A percentile compares a stretch with the other conserved stretches of the same genome.
phyloP scores from a whole-genome alignment of 331 rosid species.

The Acacia pycnantha region DNA sequence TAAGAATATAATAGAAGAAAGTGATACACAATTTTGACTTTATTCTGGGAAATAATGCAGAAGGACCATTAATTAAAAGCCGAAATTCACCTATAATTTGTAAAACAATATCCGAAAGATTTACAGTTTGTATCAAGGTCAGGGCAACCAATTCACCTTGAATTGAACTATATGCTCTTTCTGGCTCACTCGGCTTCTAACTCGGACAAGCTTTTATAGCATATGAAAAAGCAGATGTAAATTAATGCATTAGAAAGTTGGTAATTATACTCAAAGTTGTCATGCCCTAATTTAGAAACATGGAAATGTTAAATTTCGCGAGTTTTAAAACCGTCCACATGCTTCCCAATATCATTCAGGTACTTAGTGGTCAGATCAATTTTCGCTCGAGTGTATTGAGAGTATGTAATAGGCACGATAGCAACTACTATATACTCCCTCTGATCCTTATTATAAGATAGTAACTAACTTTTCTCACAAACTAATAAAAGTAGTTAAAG shows the following conservation, averaged over 20 bases:
- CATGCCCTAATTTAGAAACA: conserved; percentile 1
- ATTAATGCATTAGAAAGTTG: conserved; percentile 12
- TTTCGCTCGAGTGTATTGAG: background rate
- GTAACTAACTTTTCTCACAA: too few species aligned
- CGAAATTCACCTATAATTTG: background rate
- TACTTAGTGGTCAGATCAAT: background rate
- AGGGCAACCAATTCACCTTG: background rate
- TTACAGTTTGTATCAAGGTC: background rate
- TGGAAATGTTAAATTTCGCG: background rate
- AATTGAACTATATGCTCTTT: conserved; percentile 15
- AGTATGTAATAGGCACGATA: background rate
- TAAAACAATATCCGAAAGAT: background rate
- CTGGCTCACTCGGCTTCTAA: conserved; percentile 18
- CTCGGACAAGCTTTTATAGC: conserved; percentile 14
- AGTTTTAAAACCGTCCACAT: conserved; percentile 25
- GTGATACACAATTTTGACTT: background rate
- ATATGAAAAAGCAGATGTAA: conserved; percentile 12
- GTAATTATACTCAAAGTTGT: conserved; percentile 5
- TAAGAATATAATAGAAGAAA: background rate
- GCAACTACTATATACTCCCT: background rate
- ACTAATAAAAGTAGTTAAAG: too few species aligned
- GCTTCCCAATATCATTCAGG: background rate
- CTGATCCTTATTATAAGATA: too few species aligned
- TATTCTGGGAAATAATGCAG: background rate
- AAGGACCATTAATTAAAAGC: background rate